Evolutionary conservation across 2,329 filamentous ascomycete species (phyloP).

Genomic region (Neonectria faginata): DNA sequence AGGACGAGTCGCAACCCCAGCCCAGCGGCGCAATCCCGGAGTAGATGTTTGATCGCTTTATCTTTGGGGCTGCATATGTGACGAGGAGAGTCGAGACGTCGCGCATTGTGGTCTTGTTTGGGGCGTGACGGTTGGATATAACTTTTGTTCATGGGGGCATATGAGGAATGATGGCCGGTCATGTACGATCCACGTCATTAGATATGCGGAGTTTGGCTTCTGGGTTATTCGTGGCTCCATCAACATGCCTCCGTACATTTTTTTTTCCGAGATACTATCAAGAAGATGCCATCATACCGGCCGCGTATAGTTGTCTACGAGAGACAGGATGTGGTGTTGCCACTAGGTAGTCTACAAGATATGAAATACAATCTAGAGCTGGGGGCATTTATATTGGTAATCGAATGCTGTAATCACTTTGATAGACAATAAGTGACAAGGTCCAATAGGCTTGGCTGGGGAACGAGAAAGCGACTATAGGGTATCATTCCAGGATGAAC

Average conservation of each 20-base stretch:
- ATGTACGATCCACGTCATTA: conserved; percentile 49
- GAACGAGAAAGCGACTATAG: not conserved
- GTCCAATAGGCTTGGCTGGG: not conserved
- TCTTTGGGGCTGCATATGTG: conserved; percentile 18
- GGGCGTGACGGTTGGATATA: conserved; percentile 44
- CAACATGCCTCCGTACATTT: conserved; percentile 41
- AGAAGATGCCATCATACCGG: conserved; percentile 31
- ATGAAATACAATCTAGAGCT: conserved; percentile 32
- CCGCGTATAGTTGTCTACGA: conserved; percentile 35
- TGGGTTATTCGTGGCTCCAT: conserved; percentile 46
- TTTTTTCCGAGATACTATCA: conserved; percentile 27
- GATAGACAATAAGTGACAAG: not conserved
- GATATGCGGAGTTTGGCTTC: conserved; percentile 48
- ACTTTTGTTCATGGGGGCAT: conserved; percentile 38
- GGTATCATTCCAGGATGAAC: not conserved
- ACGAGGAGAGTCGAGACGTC: conserved; percentile 9
- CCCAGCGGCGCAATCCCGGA: conserved; percentile 51
- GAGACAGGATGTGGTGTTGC: conserved; percentile 11
- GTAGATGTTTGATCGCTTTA: conserved; percentile 38
- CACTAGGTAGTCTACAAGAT: conserved; percentile 13
- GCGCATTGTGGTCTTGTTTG: conserved; percentile 34
- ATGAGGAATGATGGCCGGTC: conserved; percentile 43
- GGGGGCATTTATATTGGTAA: conserved; percentile 6
- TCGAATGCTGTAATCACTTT: not conserved
- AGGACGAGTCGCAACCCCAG: conserved; percentile 57